A percentile compares a stretch with the other conserved stretches of the same genome.
Conservation (phyloP, 192 early-diverging fungal genomes). For the Coemansia asiatica region DNA sequence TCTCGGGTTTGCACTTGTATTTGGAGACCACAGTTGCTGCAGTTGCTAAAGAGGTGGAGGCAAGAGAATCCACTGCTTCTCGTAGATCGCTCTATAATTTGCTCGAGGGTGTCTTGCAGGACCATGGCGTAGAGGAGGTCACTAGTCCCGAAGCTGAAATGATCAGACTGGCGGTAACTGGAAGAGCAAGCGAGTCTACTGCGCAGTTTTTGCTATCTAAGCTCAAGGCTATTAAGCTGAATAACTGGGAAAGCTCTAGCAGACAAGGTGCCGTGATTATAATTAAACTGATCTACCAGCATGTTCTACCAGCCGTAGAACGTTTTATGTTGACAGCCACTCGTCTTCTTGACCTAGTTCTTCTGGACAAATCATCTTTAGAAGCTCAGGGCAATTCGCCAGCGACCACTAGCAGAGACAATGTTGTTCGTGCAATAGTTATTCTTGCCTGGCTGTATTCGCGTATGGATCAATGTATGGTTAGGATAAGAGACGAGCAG, state of each 20-base stretch:
- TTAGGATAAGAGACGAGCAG: slow-evolving; percentile 28
- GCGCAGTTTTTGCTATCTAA: slow-evolving; percentile 50
- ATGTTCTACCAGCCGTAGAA: slow-evolving; percentile 37
- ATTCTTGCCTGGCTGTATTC: slow-evolving; percentile 35
- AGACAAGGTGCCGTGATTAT: slow-evolving; percentile 34
- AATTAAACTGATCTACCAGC: slow-evolving; percentile 31
- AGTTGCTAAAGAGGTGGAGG: slow-evolving; percentile 20
- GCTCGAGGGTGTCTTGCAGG: slow-evolving; percentile 37
- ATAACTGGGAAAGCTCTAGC: slow-evolving; percentile 42
- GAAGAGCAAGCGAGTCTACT: slow-evolving; percentile 39
- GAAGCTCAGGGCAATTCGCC: background rate
- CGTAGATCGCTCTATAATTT: slow-evolving; percentile 14
- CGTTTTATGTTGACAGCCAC: slow-evolving; percentile 22
- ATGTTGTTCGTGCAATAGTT: slow-evolving; percentile 24
- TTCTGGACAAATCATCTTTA: background rate
- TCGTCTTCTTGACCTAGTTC: slow-evolving; percentile 18
- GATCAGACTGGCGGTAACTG: slow-evolving; percentile 31
- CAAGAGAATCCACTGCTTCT: slow-evolving; percentile 23
- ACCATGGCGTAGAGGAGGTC: slow-evolving; percentile 45
- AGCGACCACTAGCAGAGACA: background rate
- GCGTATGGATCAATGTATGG: slow-evolving; percentile 30
- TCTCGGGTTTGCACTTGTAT: slow-evolving; percentile 34
- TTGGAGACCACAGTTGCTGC: slow-evolving; percentile 22
- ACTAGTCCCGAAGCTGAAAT: slow-evolving; percentile 45
- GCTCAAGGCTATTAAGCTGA: slow-evolving; percentile 29